Conservation (phyloP, 1,284 basidiomycete species). For the Apiotrichum siamense region DNA sequence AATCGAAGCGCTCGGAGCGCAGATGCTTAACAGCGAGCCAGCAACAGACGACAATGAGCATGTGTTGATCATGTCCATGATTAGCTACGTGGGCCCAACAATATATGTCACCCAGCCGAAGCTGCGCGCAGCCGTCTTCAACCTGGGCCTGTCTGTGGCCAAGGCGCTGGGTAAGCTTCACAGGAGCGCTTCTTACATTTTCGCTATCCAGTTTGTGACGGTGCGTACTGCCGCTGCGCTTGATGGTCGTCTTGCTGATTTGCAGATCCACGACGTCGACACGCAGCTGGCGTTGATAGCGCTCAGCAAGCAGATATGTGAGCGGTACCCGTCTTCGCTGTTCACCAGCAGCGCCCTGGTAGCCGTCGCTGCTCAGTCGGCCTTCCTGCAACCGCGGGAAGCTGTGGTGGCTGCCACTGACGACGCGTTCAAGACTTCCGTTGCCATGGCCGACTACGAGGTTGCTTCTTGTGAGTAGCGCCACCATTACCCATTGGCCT, state of each 20-base stretch:
- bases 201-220: slow-evolving; percentile 17
- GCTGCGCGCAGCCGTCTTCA: slow-evolving; percentile 14
- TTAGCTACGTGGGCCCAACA: slow-evolving; percentile 28
- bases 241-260: neutral
- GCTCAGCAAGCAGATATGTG: slow-evolving; percentile 8
- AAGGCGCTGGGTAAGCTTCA: slow-evolving; percentile 13
- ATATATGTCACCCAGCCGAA: slow-evolving; percentile 23
- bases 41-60: slow-evolving; percentile 13
- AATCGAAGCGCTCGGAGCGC: slow-evolving; percentile 5
- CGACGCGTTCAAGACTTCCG: slow-evolving; percentile 19
- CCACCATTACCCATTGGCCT: neutral
- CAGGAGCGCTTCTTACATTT: slow-evolving; percentile 22
- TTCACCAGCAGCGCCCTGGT: slow-evolving; percentile 16
- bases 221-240: neutral
- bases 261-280: slow-evolving; percentile 7
- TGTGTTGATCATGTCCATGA: slow-evolving; percentile 22
- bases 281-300: slow-evolving; percentile 12
- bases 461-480: slow-evolving; percentile 21
- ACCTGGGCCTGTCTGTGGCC: slow-evolving; percentile 20
- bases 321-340: slow-evolving; percentile 9
- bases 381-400: slow-evolving; percentile 1
- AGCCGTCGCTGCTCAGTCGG: slow-evolving; percentile 15
- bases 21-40: neutral
- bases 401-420: slow-evolving; percentile 4
- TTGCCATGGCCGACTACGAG: slow-evolving; percentile 26